phyloP scores from a whole-genome alignment of 805 yeast genomes.

The Candida sonorensis region DNA sequence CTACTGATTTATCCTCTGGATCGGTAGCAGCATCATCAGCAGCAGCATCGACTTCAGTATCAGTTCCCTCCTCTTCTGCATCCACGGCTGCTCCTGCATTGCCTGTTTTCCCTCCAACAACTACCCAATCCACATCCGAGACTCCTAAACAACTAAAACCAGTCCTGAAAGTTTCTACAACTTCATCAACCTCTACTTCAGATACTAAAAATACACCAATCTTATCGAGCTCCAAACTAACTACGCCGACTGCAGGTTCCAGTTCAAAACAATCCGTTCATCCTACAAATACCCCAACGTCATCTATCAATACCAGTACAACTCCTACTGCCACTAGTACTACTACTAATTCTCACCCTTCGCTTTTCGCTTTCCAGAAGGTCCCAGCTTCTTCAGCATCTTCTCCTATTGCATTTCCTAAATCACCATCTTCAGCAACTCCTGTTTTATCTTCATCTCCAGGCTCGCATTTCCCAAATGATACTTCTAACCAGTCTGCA shows the following conservation, averaged over 20 bases:
- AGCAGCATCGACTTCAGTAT: too few species aligned
- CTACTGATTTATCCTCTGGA: too few species aligned
- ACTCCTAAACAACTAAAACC: neutral
- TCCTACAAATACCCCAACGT: too few species aligned
- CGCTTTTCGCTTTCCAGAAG: too few species aligned
- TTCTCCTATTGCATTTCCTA: neutral
- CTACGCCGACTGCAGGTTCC: neutral
- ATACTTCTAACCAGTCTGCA: neutral
- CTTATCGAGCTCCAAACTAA: neutral
- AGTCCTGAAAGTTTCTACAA: conserved; percentile 1
- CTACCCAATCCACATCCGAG: neutral
- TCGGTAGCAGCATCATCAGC: too few species aligned
- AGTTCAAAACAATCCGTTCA: too few species aligned
- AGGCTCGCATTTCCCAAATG: neutral
- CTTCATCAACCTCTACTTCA: conserved; percentile 1
- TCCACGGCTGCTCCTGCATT: neutral
- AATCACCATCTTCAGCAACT: neutral
- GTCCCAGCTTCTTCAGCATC: neutral
- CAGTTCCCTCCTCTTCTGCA: too few species aligned
- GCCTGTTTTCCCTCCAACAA: neutral
- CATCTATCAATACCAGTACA: too few species aligned
- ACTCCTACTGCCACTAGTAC: too few species aligned
- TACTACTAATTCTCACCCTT: too few species aligned
- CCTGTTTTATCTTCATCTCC: neutral
- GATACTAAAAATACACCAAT: conserved; percentile 1